These are phyloP conservation scores for Aspergillus arachidicola DNA, from an alignment of 2,329 filamentous ascomycete species.

Conservation along the genomic window DNA sequence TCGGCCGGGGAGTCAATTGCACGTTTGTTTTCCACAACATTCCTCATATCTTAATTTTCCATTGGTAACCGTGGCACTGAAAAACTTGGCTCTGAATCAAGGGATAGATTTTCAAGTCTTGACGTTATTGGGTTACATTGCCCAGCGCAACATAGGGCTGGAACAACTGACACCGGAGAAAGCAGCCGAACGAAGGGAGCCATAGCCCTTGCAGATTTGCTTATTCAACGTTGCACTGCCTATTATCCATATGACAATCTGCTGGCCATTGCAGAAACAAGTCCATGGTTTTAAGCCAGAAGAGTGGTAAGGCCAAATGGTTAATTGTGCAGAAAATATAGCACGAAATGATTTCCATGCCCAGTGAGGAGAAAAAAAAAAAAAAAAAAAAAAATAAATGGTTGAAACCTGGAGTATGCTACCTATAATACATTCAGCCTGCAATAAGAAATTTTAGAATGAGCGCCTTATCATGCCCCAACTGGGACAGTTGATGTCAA, in stretches of 20 bases:
- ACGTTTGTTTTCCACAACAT: constrained; percentile 4
- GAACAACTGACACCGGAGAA: neutral
- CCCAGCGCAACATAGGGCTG: neutral
- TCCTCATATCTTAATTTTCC: neutral
- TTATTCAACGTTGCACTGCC: neutral
- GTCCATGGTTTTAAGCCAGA: neutral
- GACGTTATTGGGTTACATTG: neutral
- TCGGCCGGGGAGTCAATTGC: neutral
- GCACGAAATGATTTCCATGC: neutral
- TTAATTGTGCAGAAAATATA: neutral
- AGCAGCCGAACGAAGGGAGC: neutral
- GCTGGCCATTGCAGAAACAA: neutral
- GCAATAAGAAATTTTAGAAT: constrained; percentile 19
- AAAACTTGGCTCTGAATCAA: constrained; percentile 10
- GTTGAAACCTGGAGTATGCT: constrained; percentile 13
- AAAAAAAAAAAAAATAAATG: constrained; percentile 7
- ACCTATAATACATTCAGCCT: constrained; percentile 29
- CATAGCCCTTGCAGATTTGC: neutral
- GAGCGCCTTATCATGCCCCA: neutral
- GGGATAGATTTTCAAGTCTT: constrained; percentile 8
- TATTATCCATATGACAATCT: neutral
- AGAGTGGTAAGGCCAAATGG: too few species aligned
- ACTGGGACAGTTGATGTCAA: neutral
- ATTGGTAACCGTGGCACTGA: neutral
- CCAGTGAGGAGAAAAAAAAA: neutral